A percentile compares a stretch with the other conserved stretches of the same genome.
These are phyloP conservation scores for Botrytis byssoidea DNA, from an alignment of 2,329 filamentous ascomycete genomes.

Conservation along the genomic window DNA sequence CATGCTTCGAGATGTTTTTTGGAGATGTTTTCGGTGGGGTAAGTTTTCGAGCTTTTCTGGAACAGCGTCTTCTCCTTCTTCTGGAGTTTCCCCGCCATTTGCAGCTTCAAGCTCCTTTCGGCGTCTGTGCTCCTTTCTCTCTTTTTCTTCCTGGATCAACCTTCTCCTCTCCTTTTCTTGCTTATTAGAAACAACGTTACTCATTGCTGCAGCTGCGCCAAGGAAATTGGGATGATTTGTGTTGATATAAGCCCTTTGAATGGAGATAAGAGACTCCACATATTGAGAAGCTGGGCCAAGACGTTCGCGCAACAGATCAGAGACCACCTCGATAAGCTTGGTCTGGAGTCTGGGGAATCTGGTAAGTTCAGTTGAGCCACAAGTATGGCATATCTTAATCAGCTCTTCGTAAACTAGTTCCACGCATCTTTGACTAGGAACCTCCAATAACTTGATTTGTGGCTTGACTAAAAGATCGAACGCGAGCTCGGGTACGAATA, in stretches of 20 bases:
- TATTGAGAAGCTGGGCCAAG: slow-evolving; percentile 86
- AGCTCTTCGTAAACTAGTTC: slow-evolving; percentile 98
- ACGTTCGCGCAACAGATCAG: slow-evolving; percentile 87
- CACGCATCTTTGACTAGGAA: slow-evolving; percentile 92
- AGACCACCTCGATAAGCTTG: slow-evolving; percentile 97
- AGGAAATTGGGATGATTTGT: slow-evolving; percentile 99
- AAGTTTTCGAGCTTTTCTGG: slow-evolving; percentile 55
- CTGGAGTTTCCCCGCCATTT: slow-evolving; percentile 69
- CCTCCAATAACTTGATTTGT: slow-evolving; percentile 94
- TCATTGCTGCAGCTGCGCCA: slow-evolving; percentile 95
- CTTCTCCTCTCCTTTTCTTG: slow-evolving; percentile 89
- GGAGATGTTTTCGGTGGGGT: slow-evolving; percentile 54
- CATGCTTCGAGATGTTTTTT: slow-evolving; percentile 68
- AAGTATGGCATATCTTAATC: slow-evolving; percentile 99
- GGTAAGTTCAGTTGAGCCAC: slow-evolving; percentile 89
- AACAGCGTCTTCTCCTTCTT: slow-evolving; percentile 53
- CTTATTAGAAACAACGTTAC: slow-evolving; percentile 89
- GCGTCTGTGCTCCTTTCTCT: slow-evolving; percentile 78
- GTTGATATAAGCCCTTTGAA: slow-evolving; percentile 98
- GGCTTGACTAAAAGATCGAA: slow-evolving; percentile 98
- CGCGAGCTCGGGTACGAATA: slow-evolving; percentile 96
- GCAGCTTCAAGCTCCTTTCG: slow-evolving; percentile 74
- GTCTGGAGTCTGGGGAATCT: slow-evolving; percentile 90
- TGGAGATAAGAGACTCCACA: slow-evolving; percentile 94
- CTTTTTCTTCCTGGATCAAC: slow-evolving; percentile 76